Evolutionary conservation across 352 stramenopile species (phyloP).

Genomic region (Globisporangium recalcitrans): DNA sequence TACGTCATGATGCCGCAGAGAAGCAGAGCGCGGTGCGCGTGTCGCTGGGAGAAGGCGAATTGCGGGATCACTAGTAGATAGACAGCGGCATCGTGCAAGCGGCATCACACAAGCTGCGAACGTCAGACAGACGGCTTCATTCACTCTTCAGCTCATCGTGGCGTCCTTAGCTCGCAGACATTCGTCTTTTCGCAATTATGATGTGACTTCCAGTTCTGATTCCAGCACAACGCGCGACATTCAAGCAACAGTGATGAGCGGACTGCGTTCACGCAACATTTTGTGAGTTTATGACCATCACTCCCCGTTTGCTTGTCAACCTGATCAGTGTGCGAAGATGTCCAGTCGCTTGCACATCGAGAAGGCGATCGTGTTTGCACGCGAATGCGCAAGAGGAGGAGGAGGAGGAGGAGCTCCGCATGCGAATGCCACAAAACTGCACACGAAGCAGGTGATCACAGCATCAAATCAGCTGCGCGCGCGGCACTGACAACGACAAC

Average conservation of each 20-base stretch:
- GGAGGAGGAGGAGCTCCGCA: too few species aligned
- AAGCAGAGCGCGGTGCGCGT: not conserved
- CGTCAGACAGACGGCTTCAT: too few species aligned
- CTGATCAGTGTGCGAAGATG: not conserved
- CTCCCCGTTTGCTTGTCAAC: too few species aligned
- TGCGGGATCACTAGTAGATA: not conserved
- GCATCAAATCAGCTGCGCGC: too few species aligned
- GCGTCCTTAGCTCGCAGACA: too few species aligned
- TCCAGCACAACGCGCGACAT: not conserved
- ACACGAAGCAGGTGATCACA: not conserved
- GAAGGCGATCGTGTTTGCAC: not conserved
- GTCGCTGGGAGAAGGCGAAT: not conserved
- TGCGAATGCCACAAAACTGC: too few species aligned
- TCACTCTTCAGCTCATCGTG: not conserved
- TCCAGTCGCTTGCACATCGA: not conserved
- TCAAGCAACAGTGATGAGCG: not conserved
- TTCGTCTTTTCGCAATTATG: conserved; percentile 2
- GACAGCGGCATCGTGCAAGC: not conserved
- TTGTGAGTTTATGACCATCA: too few species aligned
- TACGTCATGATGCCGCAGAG: conserved; percentile 28
- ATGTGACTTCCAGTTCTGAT: not conserved
- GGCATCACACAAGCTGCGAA: too few species aligned
- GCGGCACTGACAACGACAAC: not conserved
- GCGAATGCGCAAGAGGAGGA: too few species aligned
- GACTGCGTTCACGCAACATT: too few species aligned